phyloP scores from a whole-genome alignment of 352 stramenopile species.

The Phytopythium boreale region DNA sequence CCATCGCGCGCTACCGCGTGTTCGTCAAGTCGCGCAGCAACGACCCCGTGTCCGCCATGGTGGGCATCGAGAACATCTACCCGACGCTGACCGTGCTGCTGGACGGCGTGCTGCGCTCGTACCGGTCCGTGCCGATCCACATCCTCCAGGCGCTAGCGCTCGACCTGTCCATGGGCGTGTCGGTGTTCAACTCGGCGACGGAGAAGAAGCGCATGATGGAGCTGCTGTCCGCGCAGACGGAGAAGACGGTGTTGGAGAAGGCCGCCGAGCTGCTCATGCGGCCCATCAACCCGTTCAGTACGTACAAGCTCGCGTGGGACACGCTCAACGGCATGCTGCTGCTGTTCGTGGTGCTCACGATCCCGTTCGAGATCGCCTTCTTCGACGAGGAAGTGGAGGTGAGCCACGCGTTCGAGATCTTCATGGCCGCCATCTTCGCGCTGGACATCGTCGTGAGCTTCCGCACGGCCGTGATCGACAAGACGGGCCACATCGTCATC shows the following conservation, averaged over 20 bases:
- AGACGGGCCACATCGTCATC: conserved; percentile 34
- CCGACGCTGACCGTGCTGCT: conserved; percentile 63
- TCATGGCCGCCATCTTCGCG: conserved; percentile 43
- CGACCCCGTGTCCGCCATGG: conserved; percentile 49
- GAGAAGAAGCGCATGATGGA: conserved; percentile 73
- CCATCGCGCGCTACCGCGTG: conserved; percentile 58
- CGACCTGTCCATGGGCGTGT: conserved; percentile 73
- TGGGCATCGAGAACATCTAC: conserved; percentile 65
- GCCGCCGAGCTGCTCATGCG: conserved; percentile 23
- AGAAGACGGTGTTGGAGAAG: conserved; percentile 17
- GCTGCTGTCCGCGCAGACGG: conserved; percentile 25
- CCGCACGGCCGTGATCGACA: conserved; percentile 39
- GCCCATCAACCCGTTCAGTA: conserved; percentile 49
- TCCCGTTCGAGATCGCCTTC: conserved; percentile 69
- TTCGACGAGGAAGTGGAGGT: conserved; percentile 23
- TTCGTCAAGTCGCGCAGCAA: conserved; percentile 55
- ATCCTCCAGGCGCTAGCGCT: conserved; percentile 63
- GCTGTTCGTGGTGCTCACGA: conserved; percentile 49
- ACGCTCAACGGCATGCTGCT: conserved; percentile 36
- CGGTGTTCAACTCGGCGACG: conserved; percentile 67
- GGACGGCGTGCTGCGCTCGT: conserved; percentile 55
- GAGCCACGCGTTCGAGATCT: conserved; percentile 31
- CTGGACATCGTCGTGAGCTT: conserved; percentile 63
- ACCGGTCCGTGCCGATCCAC: conserved; percentile 53
- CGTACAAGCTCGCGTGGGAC: conserved; percentile 53